These are phyloP conservation scores for Lasiosphaeria miniovina DNA, from an alignment of 495 filamentous ascomycete genomes.

Conservation along the genomic window DNA sequence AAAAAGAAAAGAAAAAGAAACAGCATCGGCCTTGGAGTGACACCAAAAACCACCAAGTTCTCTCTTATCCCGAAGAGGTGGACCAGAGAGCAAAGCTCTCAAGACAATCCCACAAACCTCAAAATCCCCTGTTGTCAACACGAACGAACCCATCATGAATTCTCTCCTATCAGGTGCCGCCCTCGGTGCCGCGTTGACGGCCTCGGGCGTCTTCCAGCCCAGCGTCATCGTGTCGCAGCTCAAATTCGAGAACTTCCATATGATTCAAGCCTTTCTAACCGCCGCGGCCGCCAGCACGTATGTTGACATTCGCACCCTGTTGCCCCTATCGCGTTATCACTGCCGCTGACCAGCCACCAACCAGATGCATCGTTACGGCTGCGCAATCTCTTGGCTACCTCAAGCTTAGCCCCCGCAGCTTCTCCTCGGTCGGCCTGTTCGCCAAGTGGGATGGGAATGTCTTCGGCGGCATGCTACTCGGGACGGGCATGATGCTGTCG, in stretches of 20 bases:
- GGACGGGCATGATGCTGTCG: slow-evolving; percentile 53
- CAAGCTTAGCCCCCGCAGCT: slow-evolving; percentile 30
- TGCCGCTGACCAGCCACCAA: slow-evolving; percentile 1
- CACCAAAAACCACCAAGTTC: no score
- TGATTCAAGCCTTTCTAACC: slow-evolving; percentile 56
- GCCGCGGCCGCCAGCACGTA: slow-evolving; percentile 56
- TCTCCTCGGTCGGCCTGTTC: slow-evolving; percentile 40
- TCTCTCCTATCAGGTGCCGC: slow-evolving; percentile 42
- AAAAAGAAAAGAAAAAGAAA: no score
- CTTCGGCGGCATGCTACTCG: slow-evolving; percentile 52
- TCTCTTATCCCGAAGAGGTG: no score
- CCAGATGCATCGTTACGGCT: slow-evolving; percentile 32
- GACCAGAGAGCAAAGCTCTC: no score
- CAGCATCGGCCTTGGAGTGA: no score
- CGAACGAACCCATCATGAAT: slow-evolving; percentile 16
- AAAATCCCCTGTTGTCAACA: no score
- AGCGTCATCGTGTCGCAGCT: slow-evolving; percentile 53
- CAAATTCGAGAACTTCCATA: slow-evolving; percentile 52
- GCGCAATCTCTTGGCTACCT: slow-evolving; percentile 33
- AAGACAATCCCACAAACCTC: no score
- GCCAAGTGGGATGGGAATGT: slow-evolving; percentile 52
- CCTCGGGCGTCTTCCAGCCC: slow-evolving; percentile 52
- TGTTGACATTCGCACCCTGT: slow-evolving; percentile 17
- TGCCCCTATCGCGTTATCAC: neutral
- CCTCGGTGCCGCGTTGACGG: slow-evolving; percentile 55